Evolutionary conservation across 495 filamentous ascomycete genomes (phyloP), one percentile per base, ranked within the genome.

Genomic region (Lepraria neglecta): DNA sequence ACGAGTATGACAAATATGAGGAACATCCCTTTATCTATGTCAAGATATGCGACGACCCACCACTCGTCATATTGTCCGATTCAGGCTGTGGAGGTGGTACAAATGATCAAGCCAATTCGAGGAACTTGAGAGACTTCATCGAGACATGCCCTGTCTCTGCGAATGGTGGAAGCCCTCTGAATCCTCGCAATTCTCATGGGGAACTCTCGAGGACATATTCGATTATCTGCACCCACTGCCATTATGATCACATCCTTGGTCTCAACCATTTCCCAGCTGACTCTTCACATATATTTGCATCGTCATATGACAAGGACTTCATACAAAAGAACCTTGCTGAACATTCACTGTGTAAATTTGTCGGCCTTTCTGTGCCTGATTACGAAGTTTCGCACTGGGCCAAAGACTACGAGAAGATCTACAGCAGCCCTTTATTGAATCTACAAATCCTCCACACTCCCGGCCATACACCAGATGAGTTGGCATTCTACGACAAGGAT

Each of bases 21-120:
- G 75, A 77, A 56, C 69, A 73, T 54, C 75, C 74, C 0, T 65
- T 75, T 64, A 74, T 77, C 21, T 76, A 75, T 57, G 69, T 73
- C 42, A 77, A 77, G 54, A 38, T 72, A 10, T 70, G 69, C 45
- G 53, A 69, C 15, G 31, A 68, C 10, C 64, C 65, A 27, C 58
- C 69, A 15, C 45, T 75, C 46, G 63, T 76, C 24, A 50, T 73
- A 3, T 31, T 73, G 15, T 68, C 69, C 15, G 74, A 76, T 54
- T 74, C 74, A 12, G 73, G 75, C 17, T 74, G 70, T 62, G 70
- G 71, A 56, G 63, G 48, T 45, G 64, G 68, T 55, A 59, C 62
- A 19, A 56, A 54, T 9, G 57, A 58, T 19, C 17, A 43, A 24
- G 43, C 27, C 5, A 58, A 61, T 46, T 58, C 67, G 17, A 60